Base-by-base conservation (phyloP, 805 yeast genomes). In the Candida xiaguanensis region DNA sequence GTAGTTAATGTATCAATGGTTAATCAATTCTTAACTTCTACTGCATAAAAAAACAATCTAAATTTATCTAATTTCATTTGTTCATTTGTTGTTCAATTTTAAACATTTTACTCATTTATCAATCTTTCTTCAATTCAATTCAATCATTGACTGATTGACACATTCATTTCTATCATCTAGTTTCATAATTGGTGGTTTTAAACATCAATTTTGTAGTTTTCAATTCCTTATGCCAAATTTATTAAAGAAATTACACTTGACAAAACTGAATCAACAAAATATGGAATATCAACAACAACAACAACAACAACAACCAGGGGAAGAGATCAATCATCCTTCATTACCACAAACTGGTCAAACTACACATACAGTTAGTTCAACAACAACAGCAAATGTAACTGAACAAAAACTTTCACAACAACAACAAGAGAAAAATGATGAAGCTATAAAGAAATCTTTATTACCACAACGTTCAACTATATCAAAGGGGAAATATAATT, bases 401-500 rank as follows among this genome's bases (percentile, higher is more conserved):
- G 41, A 34, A 16, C 25, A 16, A 7, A 5, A 16, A 8, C 48
- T 39, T 31, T 53, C 39, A 28, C 36, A 35, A 38, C 52, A 34
- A 27, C 51, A 18, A 19, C 53, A 35, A 34, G 47, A 19, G 14
- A 47, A 45, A 28, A 43, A 52, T 30, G 51, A 51, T 27, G 65
- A 62, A 9, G 67, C 67, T 6, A 59, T 63, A 30, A 53, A 54
- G 40, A 46, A 57, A 32, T 62, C 67, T 2, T 46, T 64, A 33
- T 57, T 64, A 34, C 70, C 70, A 1, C 55, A 63, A 45, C 49
- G 68, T n/a, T 58, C 61, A 2, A 65, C 77, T 7, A 66, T 67
- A 4, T 74, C 81, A 29, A 76, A 74, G 50, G 81, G 81, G 22
- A 77, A 77, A 51, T 77, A 77, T 49, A 63, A 77, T n/a, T 54